These are phyloP conservation scores for Rhazya stricta DNA, from an alignment of 257 asterid genomes.

Conservation along the genomic window DNA sequence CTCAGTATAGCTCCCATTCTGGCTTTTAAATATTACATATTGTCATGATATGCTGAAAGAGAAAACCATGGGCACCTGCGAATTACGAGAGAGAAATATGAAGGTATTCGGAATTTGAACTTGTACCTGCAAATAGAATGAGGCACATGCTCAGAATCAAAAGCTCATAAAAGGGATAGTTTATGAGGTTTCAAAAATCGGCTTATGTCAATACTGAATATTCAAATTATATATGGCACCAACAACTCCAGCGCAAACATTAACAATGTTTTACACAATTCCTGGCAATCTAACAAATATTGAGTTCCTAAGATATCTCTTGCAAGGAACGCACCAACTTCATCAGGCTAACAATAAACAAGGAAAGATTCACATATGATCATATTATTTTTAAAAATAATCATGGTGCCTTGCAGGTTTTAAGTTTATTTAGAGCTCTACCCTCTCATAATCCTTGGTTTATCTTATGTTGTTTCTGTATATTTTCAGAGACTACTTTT, in stretches of 20 bases:
- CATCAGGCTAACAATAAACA: neutral
- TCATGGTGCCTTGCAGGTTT: neutral
- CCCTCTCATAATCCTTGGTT: neutral
- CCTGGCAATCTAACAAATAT: neutral
- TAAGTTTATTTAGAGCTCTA: neutral
- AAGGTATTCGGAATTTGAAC: slow-evolving; percentile 88
- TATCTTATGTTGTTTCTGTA: neutral
- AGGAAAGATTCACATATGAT: neutral
- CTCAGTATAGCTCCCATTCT: neutral
- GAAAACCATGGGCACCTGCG: slow-evolving; percentile 57
- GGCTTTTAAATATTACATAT: neutral
- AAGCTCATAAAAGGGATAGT: neutral
- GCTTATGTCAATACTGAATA: neutral
- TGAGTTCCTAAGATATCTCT: neutral
- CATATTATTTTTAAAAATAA: neutral
- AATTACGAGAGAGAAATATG: slow-evolving; percentile 89
- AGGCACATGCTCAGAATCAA: neutral
- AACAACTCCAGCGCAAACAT: neutral
- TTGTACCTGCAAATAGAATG: slow-evolving; percentile 65
- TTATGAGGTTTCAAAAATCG: neutral
- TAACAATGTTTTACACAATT: neutral
- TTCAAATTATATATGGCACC: neutral
- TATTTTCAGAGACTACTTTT: neutral
- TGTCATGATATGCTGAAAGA: neutral
- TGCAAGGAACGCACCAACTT: neutral